Conservation (phyloP, 371 early-diverging fungal genomes). For the Rhizopus delemar region DNA sequence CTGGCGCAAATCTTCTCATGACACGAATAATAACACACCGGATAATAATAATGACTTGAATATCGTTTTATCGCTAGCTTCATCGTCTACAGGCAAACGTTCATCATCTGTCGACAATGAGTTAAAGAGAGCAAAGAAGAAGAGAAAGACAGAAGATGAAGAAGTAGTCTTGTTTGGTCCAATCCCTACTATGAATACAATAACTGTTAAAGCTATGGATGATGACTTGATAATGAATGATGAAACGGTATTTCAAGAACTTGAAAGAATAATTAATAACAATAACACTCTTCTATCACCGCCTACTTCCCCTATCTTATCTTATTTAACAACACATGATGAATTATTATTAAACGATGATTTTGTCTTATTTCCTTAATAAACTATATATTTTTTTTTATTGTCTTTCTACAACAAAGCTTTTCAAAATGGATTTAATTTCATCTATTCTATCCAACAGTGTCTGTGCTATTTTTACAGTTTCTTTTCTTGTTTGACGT, state of each 20-base stretch:
- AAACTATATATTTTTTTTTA: conserved; percentile 3
- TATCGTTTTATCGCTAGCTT: not conserved
- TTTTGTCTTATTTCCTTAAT: conserved; percentile 23
- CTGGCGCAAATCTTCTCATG: conserved; percentile 11
- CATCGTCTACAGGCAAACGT: not conserved
- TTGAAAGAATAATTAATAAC: conserved; percentile 15
- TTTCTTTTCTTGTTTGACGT: conserved; percentile 22
- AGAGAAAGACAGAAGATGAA: conserved; percentile 1
- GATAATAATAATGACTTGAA: conserved; percentile 8
- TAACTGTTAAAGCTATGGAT: not conserved
- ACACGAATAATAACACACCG: conserved; percentile 14
- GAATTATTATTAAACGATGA: conserved; percentile 8
- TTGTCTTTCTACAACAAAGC: not conserved
- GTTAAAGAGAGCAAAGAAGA: not conserved
- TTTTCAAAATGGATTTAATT: conserved; percentile 27
- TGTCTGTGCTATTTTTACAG: conserved; percentile 17
- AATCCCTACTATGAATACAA: conserved; percentile 1
- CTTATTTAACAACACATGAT: not conserved
- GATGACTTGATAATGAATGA: conserved; percentile 12
- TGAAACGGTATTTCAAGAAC: conserved; percentile 20
- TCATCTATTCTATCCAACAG: conserved; percentile 30
- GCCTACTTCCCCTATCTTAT: conserved; percentile 3
- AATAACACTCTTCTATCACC: conserved; percentile 13
- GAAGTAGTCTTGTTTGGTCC: conserved; percentile 15
- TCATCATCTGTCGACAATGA: not conserved